Evolutionary conservation across 2,329 filamentous ascomycete genomes (phyloP).

Genomic region (Purpureocillium lavendulum): DNA sequence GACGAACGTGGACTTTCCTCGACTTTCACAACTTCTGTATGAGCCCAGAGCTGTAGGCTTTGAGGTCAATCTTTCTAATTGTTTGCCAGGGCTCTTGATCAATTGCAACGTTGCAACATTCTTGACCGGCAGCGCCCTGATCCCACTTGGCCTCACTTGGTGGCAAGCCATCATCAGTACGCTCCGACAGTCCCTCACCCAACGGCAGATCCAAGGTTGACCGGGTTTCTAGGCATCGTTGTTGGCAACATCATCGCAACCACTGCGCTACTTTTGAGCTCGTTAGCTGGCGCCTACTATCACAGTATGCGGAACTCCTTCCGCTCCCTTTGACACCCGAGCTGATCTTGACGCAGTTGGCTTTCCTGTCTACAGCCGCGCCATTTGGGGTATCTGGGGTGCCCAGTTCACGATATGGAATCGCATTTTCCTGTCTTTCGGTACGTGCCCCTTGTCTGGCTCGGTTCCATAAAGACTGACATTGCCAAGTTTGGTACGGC

Average conservation of each 20-base stretch:
- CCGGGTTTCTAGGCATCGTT: slow-evolving; percentile 18
- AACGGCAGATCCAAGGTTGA: too few species aligned
- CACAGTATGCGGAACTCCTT: slow-evolving; percentile 19
- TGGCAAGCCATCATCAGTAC: slow-evolving; percentile 34
- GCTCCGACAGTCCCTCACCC: neutral
- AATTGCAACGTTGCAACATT: slow-evolving; percentile 35
- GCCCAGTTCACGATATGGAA: slow-evolving; percentile 33
- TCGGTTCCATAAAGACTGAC: neutral
- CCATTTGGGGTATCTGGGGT: slow-evolving; percentile 32
- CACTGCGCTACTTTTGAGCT: slow-evolving; percentile 30
- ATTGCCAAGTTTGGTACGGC: slow-evolving; percentile 21
- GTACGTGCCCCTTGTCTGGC: slow-evolving; percentile 14
- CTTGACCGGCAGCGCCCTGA: slow-evolving; percentile 31
- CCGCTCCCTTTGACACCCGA: neutral
- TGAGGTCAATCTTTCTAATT: neutral
- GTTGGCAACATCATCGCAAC: slow-evolving; percentile 30
- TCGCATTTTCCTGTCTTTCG: slow-evolving; percentile 30
- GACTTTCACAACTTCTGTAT: slow-evolving; percentile 36
- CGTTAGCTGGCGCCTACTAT: slow-evolving; percentile 32
- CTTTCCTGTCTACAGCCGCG: slow-evolving; percentile 29
- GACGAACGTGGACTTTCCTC: slow-evolving; percentile 32
- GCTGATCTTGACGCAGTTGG: slow-evolving; percentile 14
- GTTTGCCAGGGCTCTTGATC: slow-evolving; percentile 31
- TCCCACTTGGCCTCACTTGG: slow-evolving; percentile 30
- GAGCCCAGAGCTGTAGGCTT: neutral